Evolutionary conservation across 768 basidiomycete species (phyloP), one percentile per base, ranked within the genome.

Genomic region (Suillus variegatus): DNA sequence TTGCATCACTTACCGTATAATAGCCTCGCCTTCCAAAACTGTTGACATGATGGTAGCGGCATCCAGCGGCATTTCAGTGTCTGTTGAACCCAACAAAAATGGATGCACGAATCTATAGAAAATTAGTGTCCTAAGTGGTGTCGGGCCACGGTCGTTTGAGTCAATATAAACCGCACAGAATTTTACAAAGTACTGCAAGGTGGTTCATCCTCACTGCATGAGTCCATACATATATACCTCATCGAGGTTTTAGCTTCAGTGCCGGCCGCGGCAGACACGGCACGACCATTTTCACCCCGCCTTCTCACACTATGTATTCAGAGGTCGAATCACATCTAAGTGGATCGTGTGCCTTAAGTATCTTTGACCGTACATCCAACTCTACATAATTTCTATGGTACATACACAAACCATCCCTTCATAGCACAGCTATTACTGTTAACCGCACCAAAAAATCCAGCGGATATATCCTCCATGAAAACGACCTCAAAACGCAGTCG

Each of bases 401-500:
- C 64, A 64, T 64, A 47, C 14, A 25, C 32, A 20, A 22, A 62
- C 16, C 60, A 36, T 38, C 46, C 46, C 44, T n/a, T 60, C 20
- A 35, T 65, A 63, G 32, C 51, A 47, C 38, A 41, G 32, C 28
- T 32, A 60, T 43, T 60, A 60, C 41, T 40, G 18, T 40, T 25
- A 18, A 40, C 22, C 16, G 22, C 57, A 18, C 36, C 41, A 43
- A 28, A 41, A 60, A 60, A 60, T 60, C 41, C 28, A 32, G 41
- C 41, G 41, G 58, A 38, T 64, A 47, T 64, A 49, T 44, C 64
- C 46, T 35, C 40, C 40, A 64, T 3, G 14, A 18, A 35, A 64
- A 61, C 63, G 25, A 10, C 28, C 8, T 77, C 71, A 89, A 77
- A 89, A 88, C 54, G 88, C 82, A 25, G 93, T 91, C 58, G 94